Evolutionary conservation across 192 early-diverging fungal species (phyloP).

Genomic region (Allomyces javanicus): DNA sequence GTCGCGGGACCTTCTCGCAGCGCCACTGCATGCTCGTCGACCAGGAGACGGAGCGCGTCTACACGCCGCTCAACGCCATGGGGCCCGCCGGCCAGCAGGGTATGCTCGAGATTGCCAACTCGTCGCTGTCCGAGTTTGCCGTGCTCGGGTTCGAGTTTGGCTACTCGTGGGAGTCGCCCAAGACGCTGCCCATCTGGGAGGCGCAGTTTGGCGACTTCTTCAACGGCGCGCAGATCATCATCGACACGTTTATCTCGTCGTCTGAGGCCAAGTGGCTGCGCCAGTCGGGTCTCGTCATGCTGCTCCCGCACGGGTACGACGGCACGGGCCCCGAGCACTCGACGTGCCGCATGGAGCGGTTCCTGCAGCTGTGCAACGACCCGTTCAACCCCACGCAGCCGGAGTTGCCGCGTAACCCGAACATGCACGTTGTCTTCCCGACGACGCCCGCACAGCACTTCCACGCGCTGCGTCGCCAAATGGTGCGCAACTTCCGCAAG

Average conservation of each 20-base stretch:
- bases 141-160: slow-evolving; percentile 93
- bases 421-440: slow-evolving; percentile 84
- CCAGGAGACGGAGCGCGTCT: slow-evolving; percentile 66
- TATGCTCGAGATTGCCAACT: slow-evolving; percentile 75
- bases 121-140: slow-evolving; percentile 76
- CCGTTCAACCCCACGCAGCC: slow-evolving; percentile 37
- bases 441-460: slow-evolving; percentile 92
- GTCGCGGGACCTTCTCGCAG: slow-evolving; percentile 92
- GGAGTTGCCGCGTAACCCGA: slow-evolving; percentile 47
- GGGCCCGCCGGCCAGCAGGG: slow-evolving; percentile 21
- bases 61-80: slow-evolving; percentile 65
- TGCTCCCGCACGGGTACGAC: slow-evolving; percentile 88
- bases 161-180: slow-evolving; percentile 73
- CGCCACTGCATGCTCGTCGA: slow-evolving; percentile 92
- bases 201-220: slow-evolving; percentile 98
- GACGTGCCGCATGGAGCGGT: slow-evolving; percentile 77
- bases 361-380: slow-evolving; percentile 79
- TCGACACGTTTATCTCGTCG: slow-evolving; percentile 73
- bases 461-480: slow-evolving; percentile 84
- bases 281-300: slow-evolving; percentile 76
- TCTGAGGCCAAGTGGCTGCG: slow-evolving; percentile 92
- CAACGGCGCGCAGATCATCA: slow-evolving; percentile 86
- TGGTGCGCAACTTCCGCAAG: slow-evolving; percentile 74
- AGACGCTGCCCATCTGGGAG: slow-evolving; percentile 82
- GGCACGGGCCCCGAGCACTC: slow-evolving; percentile 92